A percentile compares a stretch with the other conserved stretches of the same genome.
Evolutionary conservation across 2,329 filamentous ascomycete genomes (phyloP).

Genomic region (Immersiporthe knoxdaviesiana): DNA sequence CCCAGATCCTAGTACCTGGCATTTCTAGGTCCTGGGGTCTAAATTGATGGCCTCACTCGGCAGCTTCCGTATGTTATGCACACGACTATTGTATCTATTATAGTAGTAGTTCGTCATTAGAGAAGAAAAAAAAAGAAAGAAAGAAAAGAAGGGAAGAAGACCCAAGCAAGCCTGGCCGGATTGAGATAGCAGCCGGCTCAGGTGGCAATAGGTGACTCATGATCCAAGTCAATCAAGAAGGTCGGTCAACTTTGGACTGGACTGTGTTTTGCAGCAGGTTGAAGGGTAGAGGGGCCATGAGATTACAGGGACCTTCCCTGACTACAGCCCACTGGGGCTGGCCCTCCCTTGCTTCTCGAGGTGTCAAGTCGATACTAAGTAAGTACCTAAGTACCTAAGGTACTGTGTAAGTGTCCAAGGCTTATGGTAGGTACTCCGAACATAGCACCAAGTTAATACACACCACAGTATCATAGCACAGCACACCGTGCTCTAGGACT

Average conservation of each 20-base stretch:
- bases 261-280: neutral
- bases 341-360: neutral
- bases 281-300: neutral
- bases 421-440: too few species aligned
- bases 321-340: neutral
- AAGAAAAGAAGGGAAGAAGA: neutral
- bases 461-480: neutral
- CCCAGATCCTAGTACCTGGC: neutral
- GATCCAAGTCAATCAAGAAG: neutral
- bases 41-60: neutral
- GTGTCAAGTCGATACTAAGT: too few species aligned
- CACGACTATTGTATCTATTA: neutral
- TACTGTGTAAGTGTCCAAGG: neutral
- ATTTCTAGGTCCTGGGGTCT: neutral
- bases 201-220: neutral
- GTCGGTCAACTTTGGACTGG: neutral
- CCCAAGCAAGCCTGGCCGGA: neutral
- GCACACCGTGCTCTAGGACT: neutral
- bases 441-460: neutral
- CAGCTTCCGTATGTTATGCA: neutral
- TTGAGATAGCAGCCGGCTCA: neutral
- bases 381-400: too few species aligned
- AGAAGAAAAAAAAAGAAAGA: neutral
- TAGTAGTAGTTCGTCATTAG: neutral
- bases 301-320: conserved; percentile 3